A percentile compares a stretch with the other conserved stretches of the same genome.
Conservation (phyloP, 2,329 filamentous ascomycete genomes). For the Cladorrhinum sp. region DNA sequence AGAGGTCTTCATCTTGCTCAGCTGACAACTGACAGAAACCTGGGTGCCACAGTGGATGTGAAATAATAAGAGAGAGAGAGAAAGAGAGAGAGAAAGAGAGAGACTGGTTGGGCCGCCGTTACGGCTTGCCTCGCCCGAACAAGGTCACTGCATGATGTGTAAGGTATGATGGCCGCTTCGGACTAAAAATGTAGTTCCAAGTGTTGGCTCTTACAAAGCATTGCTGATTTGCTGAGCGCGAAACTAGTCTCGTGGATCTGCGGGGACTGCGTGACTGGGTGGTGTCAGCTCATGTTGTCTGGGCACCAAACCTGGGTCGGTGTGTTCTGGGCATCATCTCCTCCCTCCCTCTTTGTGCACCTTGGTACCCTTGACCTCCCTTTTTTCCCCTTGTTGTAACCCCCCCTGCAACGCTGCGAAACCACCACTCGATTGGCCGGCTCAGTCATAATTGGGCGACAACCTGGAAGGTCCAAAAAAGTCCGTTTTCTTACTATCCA, state of each 20-base stretch:
- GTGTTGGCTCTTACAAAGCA: background rate
- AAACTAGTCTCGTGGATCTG: constrained; percentile 8
- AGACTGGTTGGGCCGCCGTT: background rate
- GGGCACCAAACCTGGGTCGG: background rate
- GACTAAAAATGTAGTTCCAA: background rate
- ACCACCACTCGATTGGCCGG: background rate
- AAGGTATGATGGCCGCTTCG: background rate
- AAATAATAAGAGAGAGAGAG: too few relatives aligned
- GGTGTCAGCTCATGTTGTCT: background rate
- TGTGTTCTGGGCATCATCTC: background rate
- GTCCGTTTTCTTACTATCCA: background rate
- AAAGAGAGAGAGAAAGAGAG: background rate
- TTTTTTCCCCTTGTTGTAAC: background rate
- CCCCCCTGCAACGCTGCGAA: background rate
- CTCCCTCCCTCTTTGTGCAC: background rate
- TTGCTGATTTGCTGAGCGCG: background rate
- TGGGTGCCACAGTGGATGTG: too few relatives aligned
- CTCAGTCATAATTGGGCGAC: background rate
- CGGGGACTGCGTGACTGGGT: background rate
- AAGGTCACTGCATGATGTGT: background rate
- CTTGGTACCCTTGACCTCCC: background rate
- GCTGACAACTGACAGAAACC: background rate
- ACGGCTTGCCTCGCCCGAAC: background rate
- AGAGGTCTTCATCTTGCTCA: background rate
- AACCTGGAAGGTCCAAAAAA: background rate